Conservation (phyloP, 805 yeast genomes). For the Hanseniaspora valbyensis region DNA sequence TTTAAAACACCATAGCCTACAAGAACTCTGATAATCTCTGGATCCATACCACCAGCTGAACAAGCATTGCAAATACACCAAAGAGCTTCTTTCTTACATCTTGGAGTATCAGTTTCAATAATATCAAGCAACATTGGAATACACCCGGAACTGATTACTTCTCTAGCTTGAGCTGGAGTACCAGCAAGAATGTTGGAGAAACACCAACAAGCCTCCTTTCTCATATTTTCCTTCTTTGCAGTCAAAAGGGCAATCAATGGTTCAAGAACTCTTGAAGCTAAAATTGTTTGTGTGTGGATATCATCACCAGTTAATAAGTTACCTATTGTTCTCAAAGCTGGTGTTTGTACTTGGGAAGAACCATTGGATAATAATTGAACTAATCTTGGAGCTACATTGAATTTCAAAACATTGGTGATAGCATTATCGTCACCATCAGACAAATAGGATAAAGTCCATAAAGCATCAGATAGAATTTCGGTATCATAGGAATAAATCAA, state of each 20-base stretch:
- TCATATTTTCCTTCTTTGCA: conserved; percentile 80
- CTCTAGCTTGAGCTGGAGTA: conserved; percentile 87
- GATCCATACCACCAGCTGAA: conserved; percentile 83
- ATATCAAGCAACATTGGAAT: conserved; percentile 81
- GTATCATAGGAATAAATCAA: conserved; percentile 81
- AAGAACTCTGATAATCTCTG: conserved; percentile 85
- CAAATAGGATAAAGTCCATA: conserved; percentile 95
- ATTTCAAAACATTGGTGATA: conserved; percentile 93
- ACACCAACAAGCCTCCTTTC: conserved; percentile 99
- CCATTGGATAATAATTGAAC: conserved; percentile 83
- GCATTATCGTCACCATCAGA: conserved; percentile 89
- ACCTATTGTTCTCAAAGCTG: conserved; percentile 94
- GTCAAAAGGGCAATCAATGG: conserved; percentile 70
- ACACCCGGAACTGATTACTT: conserved; percentile 88
- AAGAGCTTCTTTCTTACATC: conserved; percentile 96
- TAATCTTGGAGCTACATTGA: conserved; percentile 84
- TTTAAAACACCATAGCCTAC: conserved; percentile 94
- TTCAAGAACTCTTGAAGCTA: conserved; percentile 82
- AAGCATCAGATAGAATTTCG: conserved; percentile 91
- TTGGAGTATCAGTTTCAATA: conserved; percentile 77
- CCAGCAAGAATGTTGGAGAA: conserved; percentile 97
- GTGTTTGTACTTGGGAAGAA: conserved; percentile 83
- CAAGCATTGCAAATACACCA: conserved; percentile 99
- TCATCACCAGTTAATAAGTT: conserved; percentile 97
- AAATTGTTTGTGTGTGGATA: conserved; percentile 85